These are phyloP conservation scores for Tetradesmus lagerheimii DNA, from an alignment of 139 green algal genomes.

Conservation along the genomic window DNA sequence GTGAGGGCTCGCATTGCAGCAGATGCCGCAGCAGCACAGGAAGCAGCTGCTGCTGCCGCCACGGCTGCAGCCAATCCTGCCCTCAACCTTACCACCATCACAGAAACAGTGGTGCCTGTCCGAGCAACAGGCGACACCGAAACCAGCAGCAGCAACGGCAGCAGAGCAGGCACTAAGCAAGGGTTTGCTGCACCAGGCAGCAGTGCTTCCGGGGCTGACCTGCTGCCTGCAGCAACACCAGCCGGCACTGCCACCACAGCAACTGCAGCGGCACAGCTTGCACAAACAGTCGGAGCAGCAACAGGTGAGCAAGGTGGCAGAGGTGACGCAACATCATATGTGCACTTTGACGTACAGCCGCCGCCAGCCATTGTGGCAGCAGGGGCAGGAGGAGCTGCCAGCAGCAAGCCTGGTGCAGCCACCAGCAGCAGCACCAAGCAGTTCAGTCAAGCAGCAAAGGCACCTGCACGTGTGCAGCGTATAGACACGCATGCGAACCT, in stretches of 20 bases:
- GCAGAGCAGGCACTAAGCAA: no score
- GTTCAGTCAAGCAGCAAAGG: background rate
- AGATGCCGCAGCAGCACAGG: constrained; percentile 2
- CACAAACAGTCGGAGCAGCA: background rate
- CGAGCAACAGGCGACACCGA: background rate
- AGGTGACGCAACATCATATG: background rate
- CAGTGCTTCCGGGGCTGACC: background rate
- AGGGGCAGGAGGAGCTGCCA: background rate
- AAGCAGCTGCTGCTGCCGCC: background rate
- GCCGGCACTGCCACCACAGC: background rate
- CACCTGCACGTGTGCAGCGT: background rate
- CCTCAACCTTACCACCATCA: background rate
- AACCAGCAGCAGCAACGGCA: background rate
- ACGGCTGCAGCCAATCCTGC: background rate
- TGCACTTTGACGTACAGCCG: background rate
- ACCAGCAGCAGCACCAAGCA: background rate
- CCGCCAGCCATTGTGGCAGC: background rate
- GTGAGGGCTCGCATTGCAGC: background rate
- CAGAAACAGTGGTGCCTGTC: background rate
- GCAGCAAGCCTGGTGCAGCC: background rate
- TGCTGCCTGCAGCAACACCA: background rate
- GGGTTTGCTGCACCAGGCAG: background rate
- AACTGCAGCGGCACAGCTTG: background rate
- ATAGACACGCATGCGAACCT: background rate
- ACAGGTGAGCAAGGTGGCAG: background rate